These are phyloP conservation scores for Halenospora varia DNA, from an alignment of 495 filamentous ascomycete genomes.

Conservation along the genomic window DNA sequence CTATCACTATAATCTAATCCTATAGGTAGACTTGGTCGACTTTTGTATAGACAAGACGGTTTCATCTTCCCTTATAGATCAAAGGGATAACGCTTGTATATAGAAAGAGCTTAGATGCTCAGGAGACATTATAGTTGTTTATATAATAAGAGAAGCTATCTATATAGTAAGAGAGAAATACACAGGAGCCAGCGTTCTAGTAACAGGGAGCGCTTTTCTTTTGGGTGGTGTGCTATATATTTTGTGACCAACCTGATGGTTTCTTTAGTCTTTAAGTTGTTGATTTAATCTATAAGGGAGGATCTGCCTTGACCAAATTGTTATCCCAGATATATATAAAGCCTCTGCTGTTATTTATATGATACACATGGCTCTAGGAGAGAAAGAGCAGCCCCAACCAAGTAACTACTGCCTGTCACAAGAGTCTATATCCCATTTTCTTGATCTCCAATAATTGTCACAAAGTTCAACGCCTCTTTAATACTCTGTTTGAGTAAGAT, in stretches of 20 bases:
- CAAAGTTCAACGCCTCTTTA: not conserved
- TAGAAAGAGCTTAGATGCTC: not conserved
- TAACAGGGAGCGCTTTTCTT: not conserved
- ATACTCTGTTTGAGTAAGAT: conserved; percentile 20
- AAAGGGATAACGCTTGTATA: not conserved
- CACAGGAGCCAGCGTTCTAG: not conserved
- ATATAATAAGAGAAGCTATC: not conserved
- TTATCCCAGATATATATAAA: no score
- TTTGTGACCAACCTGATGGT: not conserved
- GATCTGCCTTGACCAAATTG: no score
- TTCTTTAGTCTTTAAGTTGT: no score
- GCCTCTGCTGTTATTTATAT: not conserved
- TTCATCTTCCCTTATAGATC: not conserved
- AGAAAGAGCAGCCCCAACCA: not conserved
- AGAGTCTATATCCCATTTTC: not conserved
- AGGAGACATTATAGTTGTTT: not conserved
- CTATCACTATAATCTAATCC: not conserved
- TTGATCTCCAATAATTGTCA: not conserved
- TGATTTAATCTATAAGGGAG: no score
- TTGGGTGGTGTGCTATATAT: not conserved
- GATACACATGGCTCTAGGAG: conserved; percentile 24
- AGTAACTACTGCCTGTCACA: not conserved
- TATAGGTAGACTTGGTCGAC: not conserved
- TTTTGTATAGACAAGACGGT: not conserved
- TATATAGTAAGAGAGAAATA: not conserved